Base-by-base conservation (phyloP, 495 filamentous ascomycete genomes). In the Usnea hakonensis region DNA sequence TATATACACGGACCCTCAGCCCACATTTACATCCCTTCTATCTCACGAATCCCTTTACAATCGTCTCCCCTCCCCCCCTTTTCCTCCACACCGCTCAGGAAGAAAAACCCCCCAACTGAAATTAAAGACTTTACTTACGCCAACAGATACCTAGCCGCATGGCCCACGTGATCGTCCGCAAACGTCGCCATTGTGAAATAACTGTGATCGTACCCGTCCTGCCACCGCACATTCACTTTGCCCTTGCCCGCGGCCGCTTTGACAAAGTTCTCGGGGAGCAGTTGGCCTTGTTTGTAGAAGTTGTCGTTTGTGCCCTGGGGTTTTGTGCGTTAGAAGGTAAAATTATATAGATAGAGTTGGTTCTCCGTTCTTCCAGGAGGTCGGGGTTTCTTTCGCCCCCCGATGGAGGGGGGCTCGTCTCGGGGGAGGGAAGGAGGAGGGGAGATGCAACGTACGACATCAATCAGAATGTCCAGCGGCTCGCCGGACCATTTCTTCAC, bases 171-270 rank as follows among this genome's bases (percentile, higher is more conserved):
- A 65, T 97, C 92, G 67, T 87, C 86, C 55, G 88, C 81, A 75
- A 98, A 98, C 14, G 79, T 83, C 35, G 93, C 84, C 77, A 98
- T 93, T 68, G 94, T 95, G 74, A 82, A 97, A 73, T 98, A 98
- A 58, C 90, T 95, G 73, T 97, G 94, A 74, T 98, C 95, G 71
- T 98, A 98, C 57, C 85, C 91, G 70, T 90, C 70, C 76, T 96
- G 93, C 78, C 92, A 94, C 68, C 94, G 79, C 64, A 97, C 71
- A 53, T 82, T 81, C 61, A 91, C 72, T 30, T 87, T 81, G 43
- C 84, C 83, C 48, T 89, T 79, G 0, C 88, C 90, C 71, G 85
- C 82, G 23, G 85, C 91, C 8, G 88, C 92, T 70, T 85, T 81
- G 63, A 86, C 83, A 64, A 98, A 87, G 72, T 96, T 96, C 81